phyloP scores from a whole-genome alignment of 257 asterid species.

The Lycium ferocissimum region DNA sequence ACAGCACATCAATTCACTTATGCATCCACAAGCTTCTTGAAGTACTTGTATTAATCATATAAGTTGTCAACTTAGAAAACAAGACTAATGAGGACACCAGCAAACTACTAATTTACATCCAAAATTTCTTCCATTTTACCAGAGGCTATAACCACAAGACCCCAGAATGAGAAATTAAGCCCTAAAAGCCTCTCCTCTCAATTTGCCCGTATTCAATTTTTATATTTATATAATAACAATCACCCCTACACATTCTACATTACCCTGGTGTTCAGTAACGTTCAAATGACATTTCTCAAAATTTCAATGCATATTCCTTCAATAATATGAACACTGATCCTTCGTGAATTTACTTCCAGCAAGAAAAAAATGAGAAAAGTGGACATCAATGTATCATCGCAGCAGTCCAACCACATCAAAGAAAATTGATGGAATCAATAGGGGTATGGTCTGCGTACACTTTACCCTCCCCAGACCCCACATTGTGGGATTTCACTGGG shows the following conservation, averaged over 20 bases:
- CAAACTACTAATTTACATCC: background rate
- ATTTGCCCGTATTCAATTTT: background rate
- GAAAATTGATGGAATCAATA: background rate
- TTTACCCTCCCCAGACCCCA: too few relatives aligned
- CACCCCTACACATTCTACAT: background rate
- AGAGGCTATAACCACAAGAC: background rate
- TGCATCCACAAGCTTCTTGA: constrained; percentile 25
- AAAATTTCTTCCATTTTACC: background rate
- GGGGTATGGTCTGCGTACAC: too few relatives aligned
- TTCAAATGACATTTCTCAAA: background rate
- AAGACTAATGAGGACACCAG: background rate
- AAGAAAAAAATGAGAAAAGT: background rate
- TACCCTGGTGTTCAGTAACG: background rate
- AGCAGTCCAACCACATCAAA: background rate
- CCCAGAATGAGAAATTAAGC: constrained; percentile 3
- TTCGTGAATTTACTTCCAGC: background rate
- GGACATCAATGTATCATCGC: background rate
- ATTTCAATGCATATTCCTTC: background rate
- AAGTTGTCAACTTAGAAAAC: background rate
- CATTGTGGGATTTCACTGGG: too few relatives aligned
- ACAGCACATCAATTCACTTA: background rate
- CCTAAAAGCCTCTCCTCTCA: background rate
- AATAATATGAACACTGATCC: background rate
- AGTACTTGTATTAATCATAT: background rate
- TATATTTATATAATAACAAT: background rate